These are phyloP conservation scores for Zelopaecilomyces penicillatus DNA, from an alignment of 2,329 filamentous ascomycete genomes.

Conservation along the genomic window DNA sequence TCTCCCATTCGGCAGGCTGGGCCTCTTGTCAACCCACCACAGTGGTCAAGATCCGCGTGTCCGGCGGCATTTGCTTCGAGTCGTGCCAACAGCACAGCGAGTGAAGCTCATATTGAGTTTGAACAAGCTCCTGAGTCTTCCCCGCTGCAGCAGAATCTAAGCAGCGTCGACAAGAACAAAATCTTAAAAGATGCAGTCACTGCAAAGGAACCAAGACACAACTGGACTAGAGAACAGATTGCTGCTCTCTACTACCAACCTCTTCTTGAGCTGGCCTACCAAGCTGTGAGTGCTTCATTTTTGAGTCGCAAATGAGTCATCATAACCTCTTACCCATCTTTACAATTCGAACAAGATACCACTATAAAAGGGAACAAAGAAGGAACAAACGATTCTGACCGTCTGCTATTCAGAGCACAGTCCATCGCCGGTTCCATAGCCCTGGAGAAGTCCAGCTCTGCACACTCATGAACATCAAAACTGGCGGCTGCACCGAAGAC, in stretches of 20 bases:
- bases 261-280: conserved; percentile 68
- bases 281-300: conserved; percentile 47
- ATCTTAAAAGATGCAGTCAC: conserved; percentile 46
- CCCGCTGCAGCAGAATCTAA: conserved; percentile 2
- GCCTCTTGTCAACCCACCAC: too few relatives aligned
- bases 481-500: conserved; percentile 84
- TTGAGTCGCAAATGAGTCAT: neutral
- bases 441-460: conserved; percentile 82
- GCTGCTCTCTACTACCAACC: conserved; percentile 73
- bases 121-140: conserved; percentile 5
- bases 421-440: conserved; percentile 81
- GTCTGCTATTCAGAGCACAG: conserved; percentile 45
- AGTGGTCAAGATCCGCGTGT: too few relatives aligned
- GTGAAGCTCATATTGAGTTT: conserved; percentile 6
- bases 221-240: conserved; percentile 79
- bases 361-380: too few relatives aligned
- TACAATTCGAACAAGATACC: too few relatives aligned
- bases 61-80: neutral
- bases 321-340: too few relatives aligned
- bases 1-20: too few relatives aligned
- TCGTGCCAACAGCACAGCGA: conserved; percentile 7
- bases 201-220: conserved; percentile 53
- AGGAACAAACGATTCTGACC: too few relatives aligned
- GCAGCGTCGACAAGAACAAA: conserved; percentile 15
- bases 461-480: conserved; percentile 96